Conservation (phyloP, 331 rosid species). For the Rosa hybrid region DNA sequence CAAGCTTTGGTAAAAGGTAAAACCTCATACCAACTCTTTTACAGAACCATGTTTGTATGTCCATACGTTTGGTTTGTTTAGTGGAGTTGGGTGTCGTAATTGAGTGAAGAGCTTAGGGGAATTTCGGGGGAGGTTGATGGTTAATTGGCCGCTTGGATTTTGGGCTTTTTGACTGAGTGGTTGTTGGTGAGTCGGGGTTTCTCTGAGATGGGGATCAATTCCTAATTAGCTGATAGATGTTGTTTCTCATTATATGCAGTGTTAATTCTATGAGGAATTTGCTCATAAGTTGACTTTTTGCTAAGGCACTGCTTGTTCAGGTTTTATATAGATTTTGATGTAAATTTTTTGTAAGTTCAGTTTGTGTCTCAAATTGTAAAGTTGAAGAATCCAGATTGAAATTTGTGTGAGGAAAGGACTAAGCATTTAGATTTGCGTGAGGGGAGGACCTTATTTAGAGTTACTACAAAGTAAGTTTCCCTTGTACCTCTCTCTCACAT, state of each 20-base stretch:
- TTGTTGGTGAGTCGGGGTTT: constrained; percentile 26
- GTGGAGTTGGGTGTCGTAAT: constrained; percentile 3
- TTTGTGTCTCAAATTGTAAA: background rate
- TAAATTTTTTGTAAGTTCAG: background rate
- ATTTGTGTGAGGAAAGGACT: too few relatives aligned
- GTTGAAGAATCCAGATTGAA: background rate
- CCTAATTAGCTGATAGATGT: background rate
- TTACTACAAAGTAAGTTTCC: constrained; percentile 40
- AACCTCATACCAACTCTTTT: too few relatives aligned
- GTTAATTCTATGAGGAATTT: background rate
- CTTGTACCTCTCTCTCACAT: background rate
- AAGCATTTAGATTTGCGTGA: too few relatives aligned
- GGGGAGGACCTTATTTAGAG: background rate
- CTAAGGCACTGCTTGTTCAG: background rate
- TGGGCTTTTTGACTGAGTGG: background rate
- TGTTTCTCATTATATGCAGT: background rate
- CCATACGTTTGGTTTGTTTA: background rate
- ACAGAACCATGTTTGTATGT: constrained; percentile 37
- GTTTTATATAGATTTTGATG: background rate
- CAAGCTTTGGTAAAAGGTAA: too few relatives aligned
- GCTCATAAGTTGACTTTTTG: background rate
- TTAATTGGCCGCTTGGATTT: constrained; percentile 1
- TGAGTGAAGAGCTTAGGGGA: constrained; percentile 19
- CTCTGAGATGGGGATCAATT: constrained; percentile 13
- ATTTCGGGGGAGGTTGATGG: background rate